These are phyloP conservation scores for Zea mays DNA, from an alignment of 176 grass and related monocot species.

Conservation along the genomic window Zm-B73-REFERENCE-NAM-5.0 NC_050100.1:177937001-177937500, in stretches of 20 bases:
- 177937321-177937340: constrained; percentile 35
- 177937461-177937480: not conserved
- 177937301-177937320: constrained; percentile 34
- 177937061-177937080: constrained; percentile 10
- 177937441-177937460: not conserved
- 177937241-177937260: not conserved
- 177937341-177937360: constrained; percentile 26
- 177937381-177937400: not conserved
- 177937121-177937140: constrained; percentile 49
- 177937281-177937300: constrained; percentile 28
- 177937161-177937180: not conserved
- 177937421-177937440: not conserved
- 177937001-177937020: constrained; percentile 55
- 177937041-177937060: constrained; percentile 19
- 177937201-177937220: not conserved
- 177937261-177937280: not conserved
- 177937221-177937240: not conserved
- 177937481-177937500: constrained; percentile 23
- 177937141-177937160: constrained; percentile 7
- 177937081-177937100: constrained; percentile 29
- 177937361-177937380: not conserved
- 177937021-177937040: constrained; percentile 66
- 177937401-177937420: not conserved
- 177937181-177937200: constrained; percentile 11
- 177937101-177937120: constrained; percentile 37